Percentiles rank a stretch among this genome's conserved stretches.
phyloP scores from a whole-genome alignment of 441 rosid genomes.

The Mallotus repandus region DNA sequence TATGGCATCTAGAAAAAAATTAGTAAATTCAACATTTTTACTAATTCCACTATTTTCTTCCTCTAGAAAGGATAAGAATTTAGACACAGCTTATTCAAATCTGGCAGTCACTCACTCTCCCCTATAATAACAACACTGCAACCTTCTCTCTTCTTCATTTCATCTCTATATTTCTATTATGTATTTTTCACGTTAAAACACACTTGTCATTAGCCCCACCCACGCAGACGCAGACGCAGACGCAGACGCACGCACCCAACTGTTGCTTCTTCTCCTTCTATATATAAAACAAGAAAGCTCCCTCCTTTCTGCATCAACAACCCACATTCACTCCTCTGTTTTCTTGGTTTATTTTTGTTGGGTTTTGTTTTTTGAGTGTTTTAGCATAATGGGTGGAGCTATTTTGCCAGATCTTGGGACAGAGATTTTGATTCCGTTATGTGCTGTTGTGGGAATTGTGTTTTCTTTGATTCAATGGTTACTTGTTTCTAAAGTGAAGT shows the following conservation, averaged over 20 bases:
- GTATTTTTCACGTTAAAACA: background rate
- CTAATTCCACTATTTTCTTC: too few relatives aligned
- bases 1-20: too few relatives aligned
- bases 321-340: background rate
- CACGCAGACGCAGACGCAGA: too few relatives aligned
- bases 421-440: constrained; percentile 65
- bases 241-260: background rate
- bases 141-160: background rate
- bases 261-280: background rate
- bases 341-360: background rate
- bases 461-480: constrained; percentile 75
- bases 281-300: background rate
- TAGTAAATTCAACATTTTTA: too few relatives aligned
- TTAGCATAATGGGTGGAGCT: constrained; percentile 37
- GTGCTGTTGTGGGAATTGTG: constrained; percentile 67
- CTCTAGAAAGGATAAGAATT: background rate
- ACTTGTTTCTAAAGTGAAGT: constrained; percentile 60
- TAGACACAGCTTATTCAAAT: background rate
- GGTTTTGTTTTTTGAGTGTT: too few relatives aligned
- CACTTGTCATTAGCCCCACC: too few relatives aligned
- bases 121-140: background rate
- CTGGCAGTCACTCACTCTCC: background rate
- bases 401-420: constrained; percentile 67
- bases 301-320: background rate
- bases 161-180: background rate